A percentile compares a stretch with the other conserved stretches of the same genome.
Conservation (phyloP, 2,329 filamentous ascomycete species). For the Colletotrichum godetiae region DNA sequence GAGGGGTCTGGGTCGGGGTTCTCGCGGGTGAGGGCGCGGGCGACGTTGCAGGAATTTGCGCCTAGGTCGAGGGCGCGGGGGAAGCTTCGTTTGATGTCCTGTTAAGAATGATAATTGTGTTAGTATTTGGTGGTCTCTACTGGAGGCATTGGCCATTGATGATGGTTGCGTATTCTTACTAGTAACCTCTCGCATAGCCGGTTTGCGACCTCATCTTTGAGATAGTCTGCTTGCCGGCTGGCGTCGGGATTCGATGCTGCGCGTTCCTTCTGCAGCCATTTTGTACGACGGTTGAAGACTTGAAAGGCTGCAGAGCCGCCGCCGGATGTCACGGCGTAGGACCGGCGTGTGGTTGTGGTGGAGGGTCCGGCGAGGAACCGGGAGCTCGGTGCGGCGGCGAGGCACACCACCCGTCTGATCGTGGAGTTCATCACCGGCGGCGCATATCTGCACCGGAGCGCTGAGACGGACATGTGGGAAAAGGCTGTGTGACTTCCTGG, state of each 20-base stretch:
- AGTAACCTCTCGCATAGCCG: conserved; percentile 88
- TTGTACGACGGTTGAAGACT: conserved; percentile 89
- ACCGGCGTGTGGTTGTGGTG: conserved; percentile 51
- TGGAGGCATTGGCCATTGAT: background rate
- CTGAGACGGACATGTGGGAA: conserved; percentile 25
- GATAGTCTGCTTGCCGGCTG: conserved; percentile 87
- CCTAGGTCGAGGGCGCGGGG: conserved; percentile 89
- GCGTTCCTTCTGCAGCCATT: conserved; percentile 92
- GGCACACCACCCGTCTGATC: conserved; percentile 27
- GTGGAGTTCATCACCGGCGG: conserved; percentile 34
- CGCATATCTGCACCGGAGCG: conserved; percentile 21
- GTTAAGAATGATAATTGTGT: background rate
- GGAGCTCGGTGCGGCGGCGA: conserved; percentile 15
- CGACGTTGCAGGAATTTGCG: conserved; percentile 95
- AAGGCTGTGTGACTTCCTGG: background rate
- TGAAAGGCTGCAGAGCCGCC: conserved; percentile 82
- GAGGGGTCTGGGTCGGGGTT: conserved; percentile 71
- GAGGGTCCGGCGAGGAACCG: background rate
- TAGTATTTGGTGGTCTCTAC: background rate
- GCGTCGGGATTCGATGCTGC: conserved; percentile 76
- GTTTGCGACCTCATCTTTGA: conserved; percentile 90
- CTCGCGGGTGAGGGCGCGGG: conserved; percentile 79
- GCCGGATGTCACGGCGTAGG: conserved; percentile 82
- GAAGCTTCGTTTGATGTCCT: conserved; percentile 94
- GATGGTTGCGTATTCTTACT: conserved; percentile 55